Base-by-base conservation (phyloP, 192 early-diverging fungal species). In the Coemansia erecta region DNA sequence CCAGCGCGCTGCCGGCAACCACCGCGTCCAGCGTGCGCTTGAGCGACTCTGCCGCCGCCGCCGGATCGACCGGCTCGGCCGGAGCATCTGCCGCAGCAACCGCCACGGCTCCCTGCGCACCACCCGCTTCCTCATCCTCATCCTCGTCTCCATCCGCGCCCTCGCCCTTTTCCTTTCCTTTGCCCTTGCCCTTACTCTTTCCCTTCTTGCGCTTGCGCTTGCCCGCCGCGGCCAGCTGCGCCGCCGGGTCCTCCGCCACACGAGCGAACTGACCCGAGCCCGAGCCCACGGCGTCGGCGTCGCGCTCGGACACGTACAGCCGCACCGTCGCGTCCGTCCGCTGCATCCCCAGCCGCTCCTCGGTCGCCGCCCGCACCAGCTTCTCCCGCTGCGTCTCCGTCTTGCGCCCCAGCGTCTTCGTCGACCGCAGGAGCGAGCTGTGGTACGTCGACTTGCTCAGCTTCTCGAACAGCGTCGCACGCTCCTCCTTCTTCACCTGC, bases 401-500 rank as follows among this genome's bases (percentile, higher is more conserved):
- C 39, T 60, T 47, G 28, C 78, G 81, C 31, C 90, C 90, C 11
- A 92, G 79, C 9, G 73, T 80, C 70, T 84, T 83, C 50, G 83
- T 85, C 7, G 90, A 92, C 55, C 85, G 84, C 66, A 92, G 66
- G 24, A 89, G 53, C 22, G 81, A 82, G 28, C 84, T 90, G 9
- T 82, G 85, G 84, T 84, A 92, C 33, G 86, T 81, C 41, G 89
- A 87, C 21, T 73, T 81, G 47, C 66, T 58, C n/a, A 82, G 64
- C 64, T 82, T 85, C 31, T 89, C 86, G 17, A 92, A 55, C 46
- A 90, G 56, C 21, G 66, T 82, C 8, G 79, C 86, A 22, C 89
- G 74, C 56, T 87, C 85, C 46, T 90, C 89, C 68, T 92, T 92
- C 68, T 90, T 89, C 63, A 90, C 63, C 70, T 92, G 90, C 80